These are phyloP conservation scores for Sugiyamaella lignohabitans DNA, from an alignment of 805 yeast genomes.

Conservation along the genomic window DNA sequence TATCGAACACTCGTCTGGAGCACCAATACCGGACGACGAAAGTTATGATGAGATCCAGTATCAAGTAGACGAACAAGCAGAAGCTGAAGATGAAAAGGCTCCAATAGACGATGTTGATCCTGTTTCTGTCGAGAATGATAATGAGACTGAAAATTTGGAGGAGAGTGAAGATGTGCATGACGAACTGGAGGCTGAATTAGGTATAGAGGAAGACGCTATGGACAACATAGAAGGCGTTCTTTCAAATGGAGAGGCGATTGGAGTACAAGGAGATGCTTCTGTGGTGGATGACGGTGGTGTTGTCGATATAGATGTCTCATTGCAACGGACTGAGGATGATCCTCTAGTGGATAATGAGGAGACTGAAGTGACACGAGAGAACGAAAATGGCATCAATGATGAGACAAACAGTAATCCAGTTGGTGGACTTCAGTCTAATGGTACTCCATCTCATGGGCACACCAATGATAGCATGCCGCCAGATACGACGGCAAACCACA, in stretches of 20 bases:
- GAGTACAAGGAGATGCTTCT: no score
- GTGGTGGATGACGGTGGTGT: no score
- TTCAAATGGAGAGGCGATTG: no score
- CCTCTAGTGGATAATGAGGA: constrained; percentile 1
- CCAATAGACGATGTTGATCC: neutral
- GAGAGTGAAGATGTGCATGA: neutral
- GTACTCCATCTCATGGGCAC: no score
- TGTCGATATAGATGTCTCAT: no score
- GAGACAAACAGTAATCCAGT: neutral
- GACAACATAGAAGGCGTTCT: neutral
- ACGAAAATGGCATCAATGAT: neutral
- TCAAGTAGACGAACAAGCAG: constrained; percentile 7
- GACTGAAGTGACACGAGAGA: neutral
- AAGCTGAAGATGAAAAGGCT: neutral
- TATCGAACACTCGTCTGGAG: constrained; percentile 8
- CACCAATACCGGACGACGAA: constrained; percentile 3
- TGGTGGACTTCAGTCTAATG: no score
- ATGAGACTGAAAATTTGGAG: neutral
- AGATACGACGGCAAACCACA: no score
- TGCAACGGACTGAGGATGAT: constrained; percentile 2
- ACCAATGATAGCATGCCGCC: no score
- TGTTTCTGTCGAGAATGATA: neutral
- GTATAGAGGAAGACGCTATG: neutral
- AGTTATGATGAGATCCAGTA: constrained; percentile 12
- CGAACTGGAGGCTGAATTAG: neutral